Conservation (phyloP, 2,329 filamentous ascomycete genomes). For the Paecilomyces sp. region DNA sequence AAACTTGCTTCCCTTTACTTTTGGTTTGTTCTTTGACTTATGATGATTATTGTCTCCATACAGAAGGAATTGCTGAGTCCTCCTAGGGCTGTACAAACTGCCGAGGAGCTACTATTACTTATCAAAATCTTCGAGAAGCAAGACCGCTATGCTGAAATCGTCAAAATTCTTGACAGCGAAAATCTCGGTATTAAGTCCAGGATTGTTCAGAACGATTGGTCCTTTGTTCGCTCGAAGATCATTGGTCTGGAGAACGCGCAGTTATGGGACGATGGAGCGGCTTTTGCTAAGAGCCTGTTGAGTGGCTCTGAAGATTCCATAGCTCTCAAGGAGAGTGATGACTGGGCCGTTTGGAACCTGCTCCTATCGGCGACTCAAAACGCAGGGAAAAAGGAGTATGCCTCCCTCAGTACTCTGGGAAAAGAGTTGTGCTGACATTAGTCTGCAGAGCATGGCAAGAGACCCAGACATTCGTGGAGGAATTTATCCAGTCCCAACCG, state of each 20-base stretch:
- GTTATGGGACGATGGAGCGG: constrained; percentile 31
- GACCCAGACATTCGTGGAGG: constrained; percentile 24
- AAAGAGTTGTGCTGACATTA: neutral
- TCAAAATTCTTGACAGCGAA: constrained; percentile 35
- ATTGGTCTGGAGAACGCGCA: constrained; percentile 28
- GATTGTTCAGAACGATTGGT: constrained; percentile 38
- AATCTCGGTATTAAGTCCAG: constrained; percentile 35
- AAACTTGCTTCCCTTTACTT: neutral
- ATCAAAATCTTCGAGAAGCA: constrained; percentile 38
- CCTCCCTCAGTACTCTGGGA: neutral
- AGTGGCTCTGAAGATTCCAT: constrained; percentile 23
- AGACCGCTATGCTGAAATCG: constrained; percentile 29
- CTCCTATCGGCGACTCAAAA: constrained; percentile 28
- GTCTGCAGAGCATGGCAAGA: constrained; percentile 21
- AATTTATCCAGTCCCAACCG: constrained; percentile 24
- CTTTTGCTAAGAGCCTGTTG: constrained; percentile 30
- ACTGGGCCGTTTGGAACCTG: constrained; percentile 41
- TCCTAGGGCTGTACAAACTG: constrained; percentile 38
- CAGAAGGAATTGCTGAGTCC: constrained; percentile 35
- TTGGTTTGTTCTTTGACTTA: constrained; percentile 6
- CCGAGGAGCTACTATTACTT: constrained; percentile 40
- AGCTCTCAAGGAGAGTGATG: constrained; percentile 31
- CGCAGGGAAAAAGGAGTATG: constrained; percentile 27
- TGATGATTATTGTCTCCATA: constrained; percentile 11
- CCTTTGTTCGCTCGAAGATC: constrained; percentile 32